phyloP scores from a whole-genome alignment of 768 basidiomycete species.

The Neoboletus subvelutipes region DNA sequence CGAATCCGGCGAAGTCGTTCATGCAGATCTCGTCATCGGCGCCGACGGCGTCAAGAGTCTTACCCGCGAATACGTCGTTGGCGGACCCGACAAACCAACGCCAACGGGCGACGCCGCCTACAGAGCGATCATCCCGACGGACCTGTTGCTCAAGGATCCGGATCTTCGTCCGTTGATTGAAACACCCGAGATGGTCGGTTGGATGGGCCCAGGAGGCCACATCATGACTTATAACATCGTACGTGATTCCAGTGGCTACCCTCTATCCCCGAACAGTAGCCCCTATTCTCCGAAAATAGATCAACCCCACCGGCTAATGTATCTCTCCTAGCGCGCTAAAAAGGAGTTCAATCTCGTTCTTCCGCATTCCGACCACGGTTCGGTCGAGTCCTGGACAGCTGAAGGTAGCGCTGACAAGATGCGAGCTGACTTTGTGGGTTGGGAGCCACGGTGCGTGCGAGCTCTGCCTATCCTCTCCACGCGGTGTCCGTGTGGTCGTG shows the following conservation, averaged over 20 bases:
- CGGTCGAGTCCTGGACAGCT: slow-evolving; percentile 46
- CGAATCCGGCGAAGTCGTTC: slow-evolving; percentile 42
- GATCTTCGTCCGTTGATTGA: slow-evolving; percentile 53
- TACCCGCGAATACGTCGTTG: slow-evolving; percentile 49
- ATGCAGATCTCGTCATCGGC: slow-evolving; percentile 46
- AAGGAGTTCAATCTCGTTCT: slow-evolving; percentile 48
- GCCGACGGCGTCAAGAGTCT: slow-evolving; percentile 56
- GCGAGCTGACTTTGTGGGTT: slow-evolving; percentile 44
- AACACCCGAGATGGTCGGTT: slow-evolving; percentile 49
- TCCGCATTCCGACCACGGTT: slow-evolving; percentile 39
- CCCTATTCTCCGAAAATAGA: not conserved
- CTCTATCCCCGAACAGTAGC: not conserved
- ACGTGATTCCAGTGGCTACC: slow-evolving; percentile 10
- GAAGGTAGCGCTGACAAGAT: slow-evolving; percentile 46
- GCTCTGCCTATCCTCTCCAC: not conserved
- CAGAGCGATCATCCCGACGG: slow-evolving; percentile 50
- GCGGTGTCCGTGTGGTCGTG: not conserved
- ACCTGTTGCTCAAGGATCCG: slow-evolving; percentile 46
- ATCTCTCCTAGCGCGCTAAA: slow-evolving; percentile 29
- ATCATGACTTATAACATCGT: slow-evolving; percentile 48
- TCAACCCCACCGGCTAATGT: not conserved
- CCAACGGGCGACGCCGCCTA: slow-evolving; percentile 67
- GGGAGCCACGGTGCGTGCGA: slow-evolving; percentile 46
- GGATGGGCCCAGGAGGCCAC: slow-evolving; percentile 56
- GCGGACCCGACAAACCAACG: slow-evolving; percentile 43